Conservation (phyloP, 2,329 filamentous ascomycete genomes). For the Cryoendolithus antarcticus region DNA sequence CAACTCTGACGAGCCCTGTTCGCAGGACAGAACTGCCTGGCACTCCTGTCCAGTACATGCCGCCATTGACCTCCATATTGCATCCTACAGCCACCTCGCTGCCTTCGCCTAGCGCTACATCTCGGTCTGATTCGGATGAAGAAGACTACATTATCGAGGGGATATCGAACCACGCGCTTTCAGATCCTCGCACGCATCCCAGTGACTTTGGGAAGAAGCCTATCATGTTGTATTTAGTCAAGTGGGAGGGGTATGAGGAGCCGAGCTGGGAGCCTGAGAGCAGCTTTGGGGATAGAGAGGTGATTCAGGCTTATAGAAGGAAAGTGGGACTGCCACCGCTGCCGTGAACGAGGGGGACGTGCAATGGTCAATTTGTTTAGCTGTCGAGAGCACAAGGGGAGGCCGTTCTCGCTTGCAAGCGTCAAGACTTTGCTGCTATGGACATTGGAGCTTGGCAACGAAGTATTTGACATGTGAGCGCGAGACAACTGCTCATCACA, state of each 20-base stretch:
- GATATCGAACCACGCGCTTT: constrained; percentile 16
- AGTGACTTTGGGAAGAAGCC: constrained; percentile 12
- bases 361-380: no score
- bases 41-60: background rate
- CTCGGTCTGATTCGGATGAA: constrained; percentile 5
- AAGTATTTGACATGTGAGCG: no score
- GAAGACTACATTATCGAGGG: constrained; percentile 13
- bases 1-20: background rate
- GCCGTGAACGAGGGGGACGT: no score
- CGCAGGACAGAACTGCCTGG: background rate
- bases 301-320: constrained; percentile 17
- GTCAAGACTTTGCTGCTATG: no score
- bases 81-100: constrained; percentile 1
- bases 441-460: no score
- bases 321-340: constrained; percentile 6
- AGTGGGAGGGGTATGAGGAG: constrained; percentile 20
- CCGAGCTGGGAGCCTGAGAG: constrained; percentile 22
- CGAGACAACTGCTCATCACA: no score
- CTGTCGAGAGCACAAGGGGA: no score
- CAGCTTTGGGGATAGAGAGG: constrained; percentile 18
- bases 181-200: constrained; percentile 17
- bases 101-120: constrained; percentile 1
- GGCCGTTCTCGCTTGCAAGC: no score
- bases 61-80: background rate
- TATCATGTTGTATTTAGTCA: constrained; percentile 20